phyloP scores from a whole-genome alignment of 2,329 filamentous ascomycete species.

The Microcyclosporella mali region DNA sequence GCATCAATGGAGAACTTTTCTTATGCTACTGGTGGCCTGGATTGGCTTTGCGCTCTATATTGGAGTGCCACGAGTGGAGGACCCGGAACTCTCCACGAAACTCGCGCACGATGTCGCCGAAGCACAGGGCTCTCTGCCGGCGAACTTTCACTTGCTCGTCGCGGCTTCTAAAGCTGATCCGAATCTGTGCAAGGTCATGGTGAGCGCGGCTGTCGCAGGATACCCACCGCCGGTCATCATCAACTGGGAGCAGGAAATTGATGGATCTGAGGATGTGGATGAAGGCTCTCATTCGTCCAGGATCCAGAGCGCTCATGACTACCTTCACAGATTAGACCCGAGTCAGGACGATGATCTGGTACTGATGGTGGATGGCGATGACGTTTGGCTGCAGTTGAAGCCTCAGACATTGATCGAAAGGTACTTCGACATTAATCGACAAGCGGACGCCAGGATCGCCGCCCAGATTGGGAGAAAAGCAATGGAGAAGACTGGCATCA shows the following conservation, averaged over 20 bases:
- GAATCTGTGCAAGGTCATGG: slow-evolving; percentile 24
- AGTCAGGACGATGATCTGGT: slow-evolving; percentile 48
- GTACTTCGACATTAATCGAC: slow-evolving; percentile 36
- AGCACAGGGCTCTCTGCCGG: background rate
- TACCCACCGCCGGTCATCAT: slow-evolving; percentile 24
- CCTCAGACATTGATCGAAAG: slow-evolving; percentile 52
- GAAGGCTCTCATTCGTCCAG: slow-evolving; percentile 32
- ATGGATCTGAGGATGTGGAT: slow-evolving; percentile 14
- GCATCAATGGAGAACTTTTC: slow-evolving; percentile 3
- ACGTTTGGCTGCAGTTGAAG: slow-evolving; percentile 60
- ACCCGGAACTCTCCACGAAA: too few species aligned
- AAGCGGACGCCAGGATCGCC: slow-evolving; percentile 42
- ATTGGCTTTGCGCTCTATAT: slow-evolving; percentile 1
- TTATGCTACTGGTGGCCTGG: slow-evolving; percentile 2
- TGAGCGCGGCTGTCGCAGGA: slow-evolving; percentile 20
- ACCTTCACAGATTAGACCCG: slow-evolving; percentile 16
- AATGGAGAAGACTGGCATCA: slow-evolving; percentile 33
- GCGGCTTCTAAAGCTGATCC: slow-evolving; percentile 19
- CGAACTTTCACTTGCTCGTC: slow-evolving; percentile 24
- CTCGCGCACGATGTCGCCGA: background rate
- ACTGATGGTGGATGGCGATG: slow-evolving; percentile 57
- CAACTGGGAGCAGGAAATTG: slow-evolving; percentile 19
- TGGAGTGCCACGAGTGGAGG: background rate
- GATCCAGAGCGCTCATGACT: slow-evolving; percentile 22
- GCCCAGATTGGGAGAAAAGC: slow-evolving; percentile 22